Percentiles rank a stretch among this genome's conserved stretches.
Evolutionary conservation across 2,329 filamentous ascomycete genomes (phyloP).

Genomic region (Cordyceps javanica): DNA sequence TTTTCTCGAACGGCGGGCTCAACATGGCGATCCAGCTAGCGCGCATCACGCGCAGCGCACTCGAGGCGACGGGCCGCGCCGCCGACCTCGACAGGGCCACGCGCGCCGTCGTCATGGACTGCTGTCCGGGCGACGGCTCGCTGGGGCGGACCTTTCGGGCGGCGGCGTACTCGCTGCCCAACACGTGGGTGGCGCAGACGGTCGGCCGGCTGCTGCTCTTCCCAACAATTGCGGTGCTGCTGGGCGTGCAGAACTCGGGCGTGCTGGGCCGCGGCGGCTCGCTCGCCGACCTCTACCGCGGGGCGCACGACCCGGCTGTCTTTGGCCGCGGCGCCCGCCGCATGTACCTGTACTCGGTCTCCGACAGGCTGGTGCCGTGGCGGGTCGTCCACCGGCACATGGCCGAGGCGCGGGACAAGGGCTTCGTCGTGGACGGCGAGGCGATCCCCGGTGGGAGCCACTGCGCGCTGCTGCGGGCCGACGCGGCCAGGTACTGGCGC

Average conservation of each 20-base stretch:
- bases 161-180: conserved; percentile 8
- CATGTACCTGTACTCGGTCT: conserved; percentile 11
- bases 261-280: neutral
- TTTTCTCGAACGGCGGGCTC: conserved; percentile 10
- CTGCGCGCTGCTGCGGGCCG: conserved; percentile 3
- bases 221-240: conserved; percentile 7
- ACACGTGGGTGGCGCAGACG: conserved; percentile 1
- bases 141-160: neutral
- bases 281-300: conserved; percentile 2
- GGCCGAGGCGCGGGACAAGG: conserved; percentile 2
- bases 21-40: conserved; percentile 13
- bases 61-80: neutral
- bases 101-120: conserved; percentile 11
- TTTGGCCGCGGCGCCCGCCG: neutral
- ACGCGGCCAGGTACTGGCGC: conserved; percentile 8
- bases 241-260: conserved; percentile 2
- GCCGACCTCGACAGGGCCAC: neutral
- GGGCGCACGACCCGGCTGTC: neutral
- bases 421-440: neutral
- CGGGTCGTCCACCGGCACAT: conserved; percentile 9
- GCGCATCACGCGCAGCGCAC: neutral
- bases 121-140: conserved; percentile 9
- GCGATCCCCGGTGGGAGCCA: conserved; percentile 2
- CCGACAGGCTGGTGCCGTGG: conserved; percentile 5
- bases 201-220: conserved; percentile 7